Base-by-base conservation (phyloP, 2,329 filamentous ascomycete genomes). In the Calonectria pseudoturangicola region DNA sequence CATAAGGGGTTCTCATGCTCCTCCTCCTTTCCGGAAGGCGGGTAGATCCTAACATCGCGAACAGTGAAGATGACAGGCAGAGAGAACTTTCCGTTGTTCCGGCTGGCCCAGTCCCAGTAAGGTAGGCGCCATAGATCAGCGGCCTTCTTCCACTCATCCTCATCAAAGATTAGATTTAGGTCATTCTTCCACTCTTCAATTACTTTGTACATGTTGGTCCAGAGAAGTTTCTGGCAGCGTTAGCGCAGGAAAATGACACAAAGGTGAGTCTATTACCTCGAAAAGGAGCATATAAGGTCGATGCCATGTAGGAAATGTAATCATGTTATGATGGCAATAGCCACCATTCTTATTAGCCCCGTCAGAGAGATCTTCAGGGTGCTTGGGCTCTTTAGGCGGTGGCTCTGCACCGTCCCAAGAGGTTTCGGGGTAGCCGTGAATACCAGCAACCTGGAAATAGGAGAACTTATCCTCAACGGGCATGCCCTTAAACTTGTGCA, bases 261-360 rank as follows among this genome's bases (percentile, higher is more conserved):
- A 9, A 25, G 21, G 8, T 8, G 15, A 8, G 27, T 25, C n/a
- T 18, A 48, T 25, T 25, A 48, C 45, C 45, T 48, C 45, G 8
- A 48, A 48, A 48, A 48, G 45, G 2, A 48, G 45, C n/a, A 48
- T 48, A 27, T 48, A 48, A 25, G 21, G n/a, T 16, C 45, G n/a
- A 15, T 48, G 45, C 45, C 45, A 48, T 3, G 45, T 48, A 10
- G 45, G 21, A 27, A 48, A 48, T 2, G 45, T 48, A 25, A 48
- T 15, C n/a, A 12, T 12, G 18, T 76, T 73, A 1, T 76, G 74
- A 9, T 73, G 73, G 1, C 72, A 76, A 2, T 74, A 76, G 1
- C 70, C 62, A 0, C 73, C 66, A 4, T 2, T 3, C 1, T 33
- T 21, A 2, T 47, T 18, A 4, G 33, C 30, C 4, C 54, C 54